Conservation (phyloP, 2,329 filamentous ascomycete species). For the Ophiostoma ulmi region DNA sequence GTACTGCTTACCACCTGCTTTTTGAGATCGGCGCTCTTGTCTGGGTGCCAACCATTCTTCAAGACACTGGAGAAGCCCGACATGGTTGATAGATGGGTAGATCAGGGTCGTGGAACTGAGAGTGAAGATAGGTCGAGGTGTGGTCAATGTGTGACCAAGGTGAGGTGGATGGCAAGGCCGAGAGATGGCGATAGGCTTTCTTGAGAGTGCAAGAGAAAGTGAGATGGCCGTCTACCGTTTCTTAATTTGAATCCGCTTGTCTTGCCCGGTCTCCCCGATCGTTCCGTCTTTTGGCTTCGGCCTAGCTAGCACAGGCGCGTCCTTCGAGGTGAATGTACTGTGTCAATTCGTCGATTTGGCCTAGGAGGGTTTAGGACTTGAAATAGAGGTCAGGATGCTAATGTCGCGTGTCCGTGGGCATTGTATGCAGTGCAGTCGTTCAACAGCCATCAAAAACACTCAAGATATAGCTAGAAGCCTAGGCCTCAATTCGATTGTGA, state of each 20-base stretch:
- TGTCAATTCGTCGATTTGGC: neutral
- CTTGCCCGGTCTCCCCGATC: neutral
- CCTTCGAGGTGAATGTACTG: neutral
- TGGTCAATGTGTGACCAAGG: neutral
- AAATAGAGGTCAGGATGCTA: neutral
- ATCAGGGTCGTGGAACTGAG: constrained; percentile 12
- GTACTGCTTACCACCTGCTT: constrained; percentile 42
- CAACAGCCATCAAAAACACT: neutral
- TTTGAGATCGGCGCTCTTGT: constrained; percentile 42
- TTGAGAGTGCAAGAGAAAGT: too few relatives aligned
- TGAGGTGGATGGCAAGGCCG: neutral
- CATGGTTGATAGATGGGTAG: constrained; percentile 33
- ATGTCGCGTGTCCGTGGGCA: neutral
- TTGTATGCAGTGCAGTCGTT: neutral
- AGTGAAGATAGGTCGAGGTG: constrained; percentile 14
- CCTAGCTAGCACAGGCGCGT: neutral
- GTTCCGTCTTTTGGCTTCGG: neutral
- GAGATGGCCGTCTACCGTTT: too few relatives aligned
- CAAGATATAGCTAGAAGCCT: neutral
- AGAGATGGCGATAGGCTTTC: neutral
- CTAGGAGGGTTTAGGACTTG: neutral
- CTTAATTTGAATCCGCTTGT: neutral
- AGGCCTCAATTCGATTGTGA: constrained; percentile 3
- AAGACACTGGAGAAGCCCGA: constrained; percentile 36
- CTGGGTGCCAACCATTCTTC: constrained; percentile 45